Evolutionary conservation across 495 filamentous ascomycete species (phyloP).

Genomic region (Rhypophila decipiens): DNA sequence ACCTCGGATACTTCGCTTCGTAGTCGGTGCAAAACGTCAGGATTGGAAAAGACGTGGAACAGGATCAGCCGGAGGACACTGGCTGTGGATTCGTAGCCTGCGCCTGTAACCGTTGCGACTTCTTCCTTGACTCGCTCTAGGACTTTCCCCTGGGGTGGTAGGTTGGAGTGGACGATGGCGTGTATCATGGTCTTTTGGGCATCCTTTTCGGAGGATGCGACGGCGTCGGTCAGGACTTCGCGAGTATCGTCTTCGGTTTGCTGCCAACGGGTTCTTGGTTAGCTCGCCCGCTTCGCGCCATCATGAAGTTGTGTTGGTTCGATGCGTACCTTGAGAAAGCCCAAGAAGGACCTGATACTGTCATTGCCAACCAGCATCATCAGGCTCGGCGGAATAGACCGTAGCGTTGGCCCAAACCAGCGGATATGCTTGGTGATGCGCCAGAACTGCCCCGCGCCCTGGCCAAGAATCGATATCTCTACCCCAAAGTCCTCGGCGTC

Average conservation of each 20-base stretch:
- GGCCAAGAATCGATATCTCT: constrained; percentile 6
- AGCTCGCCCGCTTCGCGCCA: no score
- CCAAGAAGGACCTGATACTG: constrained; percentile 17
- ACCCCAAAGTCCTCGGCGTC: constrained; percentile 21
- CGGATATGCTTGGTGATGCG: constrained; percentile 21
- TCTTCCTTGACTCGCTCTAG: constrained; percentile 17
- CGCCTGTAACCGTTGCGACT: constrained; percentile 14
- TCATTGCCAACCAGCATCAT: constrained; percentile 15
- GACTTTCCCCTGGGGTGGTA: constrained; percentile 21
- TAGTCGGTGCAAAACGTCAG: constrained; percentile 13
- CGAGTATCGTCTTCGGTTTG: constrained; percentile 12
- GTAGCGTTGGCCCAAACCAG: constrained; percentile 18
- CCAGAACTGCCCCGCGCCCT: constrained; percentile 18
- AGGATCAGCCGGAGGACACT: constrained; percentile 15
- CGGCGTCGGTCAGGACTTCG: constrained; percentile 9
- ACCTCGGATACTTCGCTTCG: constrained; percentile 13
- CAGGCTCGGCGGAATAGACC: constrained; percentile 18
- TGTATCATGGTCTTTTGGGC: constrained; percentile 18
- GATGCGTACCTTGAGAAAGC: constrained; percentile 14
- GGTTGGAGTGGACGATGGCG: constrained; percentile 20
- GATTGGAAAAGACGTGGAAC: constrained; percentile 18
- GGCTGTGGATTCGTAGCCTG: constrained; percentile 24
- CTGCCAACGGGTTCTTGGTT: neutral
- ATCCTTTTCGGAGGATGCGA: constrained; percentile 10
- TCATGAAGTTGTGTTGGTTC: neutral